phyloP scores from a whole-genome alignment of 441 rosid genomes.

The Croton setiger region DNA sequence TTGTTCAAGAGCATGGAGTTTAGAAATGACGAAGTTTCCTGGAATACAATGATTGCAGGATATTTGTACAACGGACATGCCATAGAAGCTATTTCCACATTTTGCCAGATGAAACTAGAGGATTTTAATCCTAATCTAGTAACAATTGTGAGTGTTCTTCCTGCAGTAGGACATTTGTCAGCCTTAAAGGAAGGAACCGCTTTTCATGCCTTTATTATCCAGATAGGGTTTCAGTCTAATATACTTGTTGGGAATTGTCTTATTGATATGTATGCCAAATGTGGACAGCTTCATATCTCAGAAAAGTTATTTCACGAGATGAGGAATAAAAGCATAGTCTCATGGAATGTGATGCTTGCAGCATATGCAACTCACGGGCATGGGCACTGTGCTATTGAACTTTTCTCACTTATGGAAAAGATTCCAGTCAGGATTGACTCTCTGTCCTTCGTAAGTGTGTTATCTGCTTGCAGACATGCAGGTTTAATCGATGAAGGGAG shows the following conservation, averaged over 20 bases:
- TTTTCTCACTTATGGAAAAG: conserved; percentile 47
- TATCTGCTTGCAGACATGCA: conserved; percentile 78
- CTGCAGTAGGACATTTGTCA: conserved; percentile 40
- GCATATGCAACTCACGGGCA: conserved; percentile 55
- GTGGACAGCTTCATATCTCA: conserved; percentile 45
- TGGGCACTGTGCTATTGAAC: conserved; percentile 51
- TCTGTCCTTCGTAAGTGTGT: conserved; percentile 34
- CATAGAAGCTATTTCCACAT: conserved; percentile 42
- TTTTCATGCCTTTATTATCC: conserved; percentile 45
- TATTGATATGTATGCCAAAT: conserved; percentile 63
- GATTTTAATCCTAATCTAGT: conserved; percentile 41
- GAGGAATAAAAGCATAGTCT: conserved; percentile 37
- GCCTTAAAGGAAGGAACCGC: conserved; percentile 44
- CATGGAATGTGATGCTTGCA: conserved; percentile 61
- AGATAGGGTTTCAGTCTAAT: conserved; percentile 37
- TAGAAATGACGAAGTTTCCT: conserved; percentile 38
- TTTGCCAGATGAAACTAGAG: conserved; percentile 42
- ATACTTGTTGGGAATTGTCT: conserved; percentile 41
- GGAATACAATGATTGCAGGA: conserved; percentile 58
- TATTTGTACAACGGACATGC: conserved; percentile 51
- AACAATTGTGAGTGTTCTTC: conserved; percentile 48
- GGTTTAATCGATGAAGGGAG: conserved; percentile 63
- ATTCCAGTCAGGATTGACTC: conserved; percentile 40
- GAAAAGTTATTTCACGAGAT: conserved; percentile 42
- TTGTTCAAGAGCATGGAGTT: conserved; percentile 36